Percentiles rank a stretch among this genome's conserved stretches.
Evolutionary conservation across 345 rosid species (phyloP).

Genomic region (Ceriops decandra): DNA sequence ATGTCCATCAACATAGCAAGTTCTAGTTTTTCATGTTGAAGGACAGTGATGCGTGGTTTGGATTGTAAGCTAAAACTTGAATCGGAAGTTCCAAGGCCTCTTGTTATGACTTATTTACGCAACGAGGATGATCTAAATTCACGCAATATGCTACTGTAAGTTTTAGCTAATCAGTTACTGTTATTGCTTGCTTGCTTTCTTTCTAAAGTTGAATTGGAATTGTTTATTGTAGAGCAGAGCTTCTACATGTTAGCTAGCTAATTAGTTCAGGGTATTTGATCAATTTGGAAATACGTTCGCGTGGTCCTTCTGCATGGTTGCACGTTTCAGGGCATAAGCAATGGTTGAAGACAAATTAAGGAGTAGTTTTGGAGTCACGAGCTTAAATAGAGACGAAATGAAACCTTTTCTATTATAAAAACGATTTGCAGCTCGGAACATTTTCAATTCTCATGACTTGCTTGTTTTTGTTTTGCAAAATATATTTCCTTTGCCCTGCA

Average conservation of each 20-base stretch:
- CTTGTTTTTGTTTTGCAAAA: not conserved
- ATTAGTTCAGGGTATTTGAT: not conserved
- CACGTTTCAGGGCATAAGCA: too few species aligned
- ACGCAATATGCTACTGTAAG: conserved; percentile 23
- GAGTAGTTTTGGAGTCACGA: too few species aligned
- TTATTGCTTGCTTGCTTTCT: conserved; percentile 8
- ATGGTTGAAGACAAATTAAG: too few species aligned
- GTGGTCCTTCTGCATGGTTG: not conserved
- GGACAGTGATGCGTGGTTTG: conserved; percentile 33
- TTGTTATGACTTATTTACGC: conserved; percentile 28
- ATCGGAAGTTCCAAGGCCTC: conserved; percentile 28
- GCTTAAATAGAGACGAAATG: too few species aligned
- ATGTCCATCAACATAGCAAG: conserved; percentile 31
- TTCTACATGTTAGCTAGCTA: conserved; percentile 1
- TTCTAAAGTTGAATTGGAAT: not conserved
- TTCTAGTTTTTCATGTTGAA: conserved; percentile 15
- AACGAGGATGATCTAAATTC: conserved; percentile 18
- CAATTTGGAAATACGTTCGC: not conserved
- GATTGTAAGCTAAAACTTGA: conserved; percentile 23
- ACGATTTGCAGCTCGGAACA: conserved; percentile 6
- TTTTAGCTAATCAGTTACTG: conserved; percentile 23
- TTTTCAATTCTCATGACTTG: too few species aligned
- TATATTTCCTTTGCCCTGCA: not conserved
- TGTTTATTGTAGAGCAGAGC: conserved; percentile 3
- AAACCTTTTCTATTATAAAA: not conserved